Base-by-base conservation (phyloP, 2,329 filamentous ascomycete genomes). In the Trichoderma oligosporum region DNA sequence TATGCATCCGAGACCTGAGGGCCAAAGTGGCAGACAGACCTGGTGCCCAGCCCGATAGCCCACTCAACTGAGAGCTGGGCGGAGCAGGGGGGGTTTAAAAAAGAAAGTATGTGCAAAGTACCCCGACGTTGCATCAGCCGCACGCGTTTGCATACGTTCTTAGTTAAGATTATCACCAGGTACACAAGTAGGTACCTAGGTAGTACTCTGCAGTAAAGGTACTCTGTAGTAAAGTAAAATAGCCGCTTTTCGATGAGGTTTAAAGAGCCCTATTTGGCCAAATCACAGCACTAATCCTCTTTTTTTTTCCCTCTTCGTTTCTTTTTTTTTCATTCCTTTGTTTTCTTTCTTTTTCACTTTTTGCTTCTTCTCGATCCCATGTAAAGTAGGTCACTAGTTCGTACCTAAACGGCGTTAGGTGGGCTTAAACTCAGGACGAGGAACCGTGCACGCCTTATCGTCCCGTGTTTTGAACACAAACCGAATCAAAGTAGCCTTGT, bases 121-220 rank as follows among this genome's bases (percentile, higher is more conserved):
- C 53, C 44, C 45, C 42, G 53, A 56, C 35, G 46, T 42, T 38
- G 51, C 51, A 36, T 55, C 51, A 55, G 51, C 51, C 51, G 51
- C 51, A 55, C 51, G 51, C 51, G 51, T 45, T 22, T 20, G 11
- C n/a, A 22, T 20, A 18, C 42, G 51, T 44, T 22, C 51, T 54
- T 11, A 20, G 16, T 7, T 20, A 38, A 38, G 36, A 20, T 38
- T 31, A 11, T 31, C 27, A 11, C 27, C 27, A 11, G 27, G 11
- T 31, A 11, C n/a, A n/a, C n/a, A n/a, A n/a, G n/a, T n/a, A n/a
- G n/a, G n/a, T n/a, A n/a, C n/a, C n/a, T n/a, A n/a, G n/a, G n/a
- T n/a, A n/a, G n/a, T n/a, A n/a, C n/a, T n/a, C n/a, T n/a, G n/a
- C n/a, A n/a, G n/a, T n/a, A n/a, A n/a, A n/a, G n/a, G n/a, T n/a